A percentile compares a stretch with the other conserved stretches of the same genome.
Conservation (phyloP, 805 yeast genomes). For the Sugiyamaella qingdaonensis region DNA sequence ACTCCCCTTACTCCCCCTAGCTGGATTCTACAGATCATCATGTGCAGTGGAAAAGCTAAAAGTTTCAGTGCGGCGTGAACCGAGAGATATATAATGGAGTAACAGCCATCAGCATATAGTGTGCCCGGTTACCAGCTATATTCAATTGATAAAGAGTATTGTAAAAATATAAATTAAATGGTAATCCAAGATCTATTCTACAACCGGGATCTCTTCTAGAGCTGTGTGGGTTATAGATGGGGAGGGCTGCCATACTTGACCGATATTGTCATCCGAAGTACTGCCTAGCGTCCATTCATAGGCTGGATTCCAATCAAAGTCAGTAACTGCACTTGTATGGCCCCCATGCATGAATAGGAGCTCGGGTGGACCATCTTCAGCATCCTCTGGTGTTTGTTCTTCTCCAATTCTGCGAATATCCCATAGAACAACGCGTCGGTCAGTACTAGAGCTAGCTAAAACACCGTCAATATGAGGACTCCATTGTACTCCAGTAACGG, state of each 20-base stretch:
- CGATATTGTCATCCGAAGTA: constrained; percentile 69
- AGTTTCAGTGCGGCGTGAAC: constrained; percentile 1
- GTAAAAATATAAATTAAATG: no score
- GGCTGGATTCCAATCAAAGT: constrained; percentile 62
- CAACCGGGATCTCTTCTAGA: neutral
- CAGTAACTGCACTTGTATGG: constrained; percentile 67
- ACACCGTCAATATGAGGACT: constrained; percentile 42
- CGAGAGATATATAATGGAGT: no score
- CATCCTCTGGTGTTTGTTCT: constrained; percentile 52
- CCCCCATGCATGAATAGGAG: constrained; percentile 81
- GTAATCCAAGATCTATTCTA: neutral
- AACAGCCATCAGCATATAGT: no score
- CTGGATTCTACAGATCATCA: neutral
- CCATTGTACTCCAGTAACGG: constrained; percentile 56
- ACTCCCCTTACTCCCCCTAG: constrained; percentile 3
- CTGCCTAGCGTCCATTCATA: constrained; percentile 57
- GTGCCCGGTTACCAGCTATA: no score
- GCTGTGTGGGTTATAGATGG: constrained; percentile 34
- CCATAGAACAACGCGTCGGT: constrained; percentile 72
- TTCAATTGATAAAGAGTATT: no score
- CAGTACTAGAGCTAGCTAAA: constrained; percentile 58
- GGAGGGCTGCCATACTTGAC: constrained; percentile 75
- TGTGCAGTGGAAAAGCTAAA: constrained; percentile 1
- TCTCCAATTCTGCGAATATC: constrained; percentile 56
- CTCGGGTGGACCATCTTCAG: constrained; percentile 68